These are phyloP conservation scores for Globisporangium barbulae DNA, from an alignment of 352 stramenopile species.

Conservation along the genomic window DNA sequence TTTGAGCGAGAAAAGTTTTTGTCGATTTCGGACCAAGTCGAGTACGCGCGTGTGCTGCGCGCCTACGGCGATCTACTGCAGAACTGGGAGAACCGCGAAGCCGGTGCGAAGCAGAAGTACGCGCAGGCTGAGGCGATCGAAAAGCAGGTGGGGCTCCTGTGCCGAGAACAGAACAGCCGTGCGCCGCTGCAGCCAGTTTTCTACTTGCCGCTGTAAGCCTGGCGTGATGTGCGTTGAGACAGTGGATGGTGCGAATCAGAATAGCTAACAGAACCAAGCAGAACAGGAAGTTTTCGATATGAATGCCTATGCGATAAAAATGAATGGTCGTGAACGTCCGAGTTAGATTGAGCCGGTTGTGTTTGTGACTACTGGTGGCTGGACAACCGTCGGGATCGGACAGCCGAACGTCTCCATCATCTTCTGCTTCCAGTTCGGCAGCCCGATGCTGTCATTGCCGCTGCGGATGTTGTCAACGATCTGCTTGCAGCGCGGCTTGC, in stretches of 20 bases:
- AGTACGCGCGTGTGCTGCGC: constrained; percentile 62
- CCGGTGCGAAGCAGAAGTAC: constrained; percentile 36
- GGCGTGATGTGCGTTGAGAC: no score
- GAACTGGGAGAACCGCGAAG: constrained; percentile 59
- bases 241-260: no score
- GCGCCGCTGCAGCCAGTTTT: constrained; percentile 42
- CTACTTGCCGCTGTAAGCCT: constrained; percentile 42
- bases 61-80: constrained; percentile 49
- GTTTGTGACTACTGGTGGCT: no score
- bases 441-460: constrained; percentile 14
- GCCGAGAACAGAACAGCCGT: constrained; percentile 25
- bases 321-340: no score
- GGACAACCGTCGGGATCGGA: constrained; percentile 8
- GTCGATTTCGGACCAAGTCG: constrained; percentile 53
- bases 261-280: neutral
- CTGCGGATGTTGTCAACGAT: constrained; percentile 20
- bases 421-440: constrained; percentile 27
- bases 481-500: constrained; percentile 29
- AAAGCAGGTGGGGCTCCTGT: constrained; percentile 29
- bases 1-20: constrained; percentile 60
- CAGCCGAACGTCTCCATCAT: constrained; percentile 16
- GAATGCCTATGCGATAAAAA: no score
- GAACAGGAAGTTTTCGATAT: neutral
- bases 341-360: no score
- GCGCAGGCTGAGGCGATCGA: constrained; percentile 37